Conservation (phyloP, 352 stramenopile species). For the Halophytophthora batemanensis region DNA sequence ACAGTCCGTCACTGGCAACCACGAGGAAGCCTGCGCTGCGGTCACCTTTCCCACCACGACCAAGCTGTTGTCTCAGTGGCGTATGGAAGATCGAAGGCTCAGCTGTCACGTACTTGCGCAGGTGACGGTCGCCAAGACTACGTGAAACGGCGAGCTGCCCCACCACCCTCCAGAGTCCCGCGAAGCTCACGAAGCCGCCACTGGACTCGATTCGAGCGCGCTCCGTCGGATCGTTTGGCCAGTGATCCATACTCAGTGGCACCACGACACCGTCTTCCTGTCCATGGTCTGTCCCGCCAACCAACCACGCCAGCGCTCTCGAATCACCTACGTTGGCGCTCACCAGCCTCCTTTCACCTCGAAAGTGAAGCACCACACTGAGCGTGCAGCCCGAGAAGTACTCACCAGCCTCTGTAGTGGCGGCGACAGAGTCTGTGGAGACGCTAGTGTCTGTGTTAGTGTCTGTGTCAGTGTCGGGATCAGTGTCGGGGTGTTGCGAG, state of each 20-base stretch:
- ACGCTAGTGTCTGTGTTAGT: conserved; percentile 4
- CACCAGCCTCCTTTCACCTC: conserved; percentile 43
- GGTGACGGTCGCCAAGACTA: conserved; percentile 88
- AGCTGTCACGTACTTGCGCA: conserved; percentile 79
- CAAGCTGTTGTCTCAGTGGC: conserved; percentile 1
- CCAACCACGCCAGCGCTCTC: conserved; percentile 54
- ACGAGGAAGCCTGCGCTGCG: conserved; percentile 31
- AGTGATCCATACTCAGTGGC: conserved; percentile 59
- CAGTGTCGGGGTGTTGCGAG: too few species aligned
- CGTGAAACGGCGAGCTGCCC: conserved; percentile 90
- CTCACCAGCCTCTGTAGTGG: conserved; percentile 18
- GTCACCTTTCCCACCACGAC: background rate
- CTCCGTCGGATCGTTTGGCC: conserved; percentile 48
- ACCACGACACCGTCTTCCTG: conserved; percentile 6
- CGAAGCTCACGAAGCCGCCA: conserved; percentile 67
- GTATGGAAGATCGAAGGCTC: conserved; percentile 73
- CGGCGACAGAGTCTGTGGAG: conserved; percentile 10
- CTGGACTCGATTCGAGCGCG: conserved; percentile 68
- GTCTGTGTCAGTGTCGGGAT: too few species aligned
- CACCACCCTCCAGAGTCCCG: conserved; percentile 84
- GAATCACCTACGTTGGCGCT: conserved; percentile 87
- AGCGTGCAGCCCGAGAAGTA: conserved; percentile 84
- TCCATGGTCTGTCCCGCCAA: background rate
- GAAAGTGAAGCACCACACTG: conserved; percentile 71
- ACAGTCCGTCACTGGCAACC: conserved; percentile 74